Conservation (phyloP, 169 alveolate genomes). For the Plasmodium adleri region DNA sequence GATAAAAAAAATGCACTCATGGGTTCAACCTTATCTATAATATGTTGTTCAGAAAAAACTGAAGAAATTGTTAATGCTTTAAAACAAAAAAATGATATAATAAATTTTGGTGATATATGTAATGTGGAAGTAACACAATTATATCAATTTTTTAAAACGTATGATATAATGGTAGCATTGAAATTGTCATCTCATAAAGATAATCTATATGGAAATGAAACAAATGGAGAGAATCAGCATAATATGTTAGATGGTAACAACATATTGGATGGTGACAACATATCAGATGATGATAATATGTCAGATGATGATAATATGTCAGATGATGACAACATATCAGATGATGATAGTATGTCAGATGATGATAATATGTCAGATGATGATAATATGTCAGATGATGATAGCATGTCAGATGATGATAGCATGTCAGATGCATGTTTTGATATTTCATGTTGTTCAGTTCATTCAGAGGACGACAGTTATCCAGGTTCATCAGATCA, state of each 20-base stretch:
- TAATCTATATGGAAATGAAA: background rate
- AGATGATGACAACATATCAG: background rate
- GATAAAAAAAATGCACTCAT: conserved; percentile 23
- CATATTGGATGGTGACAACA: background rate
- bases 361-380: background rate
- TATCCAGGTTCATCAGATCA: conserved; percentile 60
- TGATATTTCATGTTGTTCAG: background rate
- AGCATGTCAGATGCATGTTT: too few relatives aligned
- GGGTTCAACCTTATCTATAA: conserved; percentile 63
- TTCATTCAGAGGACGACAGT: conserved; percentile 34
- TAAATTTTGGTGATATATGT: conserved; percentile 27
- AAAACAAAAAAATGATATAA: conserved; percentile 1
- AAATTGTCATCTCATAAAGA: background rate
- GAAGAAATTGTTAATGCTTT: conserved; percentile 25
- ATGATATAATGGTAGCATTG: conserved; percentile 11
- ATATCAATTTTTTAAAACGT: conserved; percentile 19
- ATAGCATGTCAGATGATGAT: conserved; percentile 10
- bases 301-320: background rate
- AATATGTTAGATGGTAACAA: background rate
- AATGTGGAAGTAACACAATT: conserved; percentile 19
- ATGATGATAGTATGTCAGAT: conserved; percentile 1
- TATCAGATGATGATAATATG: background rate
- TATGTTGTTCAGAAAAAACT: conserved; percentile 36
- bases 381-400: conserved; percentile 12
- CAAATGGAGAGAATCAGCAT: background rate